phyloP scores from a whole-genome alignment of 805 yeast species.

The Barnettozyma populi region DNA sequence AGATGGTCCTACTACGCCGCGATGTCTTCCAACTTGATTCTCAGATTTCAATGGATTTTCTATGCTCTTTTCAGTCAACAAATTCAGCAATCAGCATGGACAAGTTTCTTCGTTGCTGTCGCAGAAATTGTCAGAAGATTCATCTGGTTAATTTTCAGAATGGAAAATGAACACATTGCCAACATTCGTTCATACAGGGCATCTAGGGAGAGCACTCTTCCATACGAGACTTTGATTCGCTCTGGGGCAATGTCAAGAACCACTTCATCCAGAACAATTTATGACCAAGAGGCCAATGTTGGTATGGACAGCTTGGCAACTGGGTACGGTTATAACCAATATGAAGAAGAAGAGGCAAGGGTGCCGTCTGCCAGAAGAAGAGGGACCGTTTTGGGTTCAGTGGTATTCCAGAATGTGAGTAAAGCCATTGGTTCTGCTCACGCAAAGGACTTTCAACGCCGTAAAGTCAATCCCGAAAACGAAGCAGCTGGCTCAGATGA shows the following conservation, averaged over 20 bases:
- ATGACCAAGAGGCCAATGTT: conserved; percentile 9
- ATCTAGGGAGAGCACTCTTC: conserved; percentile 79
- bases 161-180: conserved; percentile 94
- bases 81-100: conserved; percentile 81
- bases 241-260: conserved; percentile 13
- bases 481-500: conserved; percentile 24
- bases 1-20: conserved; percentile 63
- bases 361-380: conserved; percentile 10
- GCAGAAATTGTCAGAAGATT: conserved; percentile 82
- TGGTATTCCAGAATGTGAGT: conserved; percentile 39
- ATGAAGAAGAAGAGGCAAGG: not conserved
- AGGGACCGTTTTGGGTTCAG: conserved; percentile 18
- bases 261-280: not conserved
- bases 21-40: conserved; percentile 62
- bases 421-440: conserved; percentile 69
- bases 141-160: conserved; percentile 86
- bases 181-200: conserved; percentile 84
- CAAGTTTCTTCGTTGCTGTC: conserved; percentile 76
- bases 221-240: conserved; percentile 49
- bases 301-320: conserved; percentile 3
- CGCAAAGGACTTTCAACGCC: conserved; percentile 71
- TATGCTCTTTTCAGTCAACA: conserved; percentile 74
- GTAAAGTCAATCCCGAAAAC: conserved; percentile 15
- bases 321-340: not conserved
- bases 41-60: conserved; percentile 90